Evolutionary conservation across 139 green algal species (phyloP), one percentile per base, ranked within the genome.

Genomic region (Nannochloris sp.): DNA sequence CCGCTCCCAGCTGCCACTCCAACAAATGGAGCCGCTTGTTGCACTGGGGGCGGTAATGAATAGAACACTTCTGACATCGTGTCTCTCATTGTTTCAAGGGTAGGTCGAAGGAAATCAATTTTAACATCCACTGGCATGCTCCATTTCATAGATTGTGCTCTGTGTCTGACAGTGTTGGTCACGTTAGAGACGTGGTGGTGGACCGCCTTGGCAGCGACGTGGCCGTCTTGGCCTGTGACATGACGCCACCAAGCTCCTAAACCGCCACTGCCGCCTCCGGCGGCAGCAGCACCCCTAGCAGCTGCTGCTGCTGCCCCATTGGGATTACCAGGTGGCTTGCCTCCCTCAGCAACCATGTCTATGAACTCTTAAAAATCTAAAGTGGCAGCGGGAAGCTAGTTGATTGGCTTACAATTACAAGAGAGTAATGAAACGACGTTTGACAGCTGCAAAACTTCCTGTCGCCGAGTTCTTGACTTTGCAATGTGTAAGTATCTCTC

Each of bases 51-150:
- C 8, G 78, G 78, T 67, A 85, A 54, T 45, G 77, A 57, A 4
- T 55, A 1, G 66, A 66, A 85, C 27, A 67, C 39, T 23, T 48
- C 36, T 3, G 24, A 9, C 2, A 66, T 24, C 6, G 65, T 39
- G 12, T 75, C 60, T 65, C 69, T 51, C n/a, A 83, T 44, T 4
- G 67, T 64, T 7, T 77, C 37, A 4, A 67, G 54, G 9, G 72
- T 65, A 24, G 78, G 78, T 4, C 48, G 60, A 2, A 84, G 35
- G 30, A 84, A 74, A 45, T 84, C 77, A 13, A 84, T 53, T 37
- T 83, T 62, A 53, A 12, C 64, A 54, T 71, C 64, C 8, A 71
- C 64, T 27, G 68, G 68, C 68, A 75, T 75, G 3, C 27, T 31
- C 29, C 39, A 33, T 38, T 71, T 71, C n/a, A 51, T 36, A 31